Evolutionary conservation across 2,329 filamentous ascomycete genomes (phyloP), one percentile per base, ranked within the genome.

Genomic region (Colletotrichum australisinense): DNA sequence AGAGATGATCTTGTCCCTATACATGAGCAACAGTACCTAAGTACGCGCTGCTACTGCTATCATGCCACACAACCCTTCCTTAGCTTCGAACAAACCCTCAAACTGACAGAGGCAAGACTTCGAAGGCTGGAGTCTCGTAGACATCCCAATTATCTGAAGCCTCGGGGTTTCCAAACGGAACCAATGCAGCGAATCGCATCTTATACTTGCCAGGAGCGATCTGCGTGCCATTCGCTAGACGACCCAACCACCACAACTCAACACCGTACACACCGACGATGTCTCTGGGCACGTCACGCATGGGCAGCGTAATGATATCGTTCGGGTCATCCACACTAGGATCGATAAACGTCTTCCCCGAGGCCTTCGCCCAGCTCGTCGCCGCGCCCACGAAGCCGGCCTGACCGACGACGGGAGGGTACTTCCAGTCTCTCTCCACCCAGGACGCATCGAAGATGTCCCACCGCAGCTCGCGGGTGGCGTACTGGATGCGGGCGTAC

Each of bases 381-480:
- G 83, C 83, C 1, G 84, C 83, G 24, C 86, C 86, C 60, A 88
- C 76, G 66, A 82, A 87, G n/a, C 82, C 81, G 14, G 78, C 78
- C 63, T 82, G 62, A 24, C 84, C 84, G 3, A 81, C 74, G 4
- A 79, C 75, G 0, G 81, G 84, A 4, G 86, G 86, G 63, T 85
- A 86, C 11, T 78, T 70, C 86, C 85, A 87, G 46, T 83, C 76
- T 1, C 76, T 74, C 67, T 86, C 83, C 1, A 77, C 78, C 80
- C 83, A 87, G 24, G 78, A 76, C 2, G 72, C 75, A 4, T 83
- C 80, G 68, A 84, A 86, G 30, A 87, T 84, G 67, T 80, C 78
- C 77, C 78, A 81, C 1, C 79, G 74, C 14, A 81, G 63, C 67
- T 81, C 75, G 7, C 76, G 76, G 2, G 77, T 77, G 7, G 77